phyloP scores from a whole-genome alignment of 2,329 filamentous ascomycete genomes.

The Botrytis deweyae region DNA sequence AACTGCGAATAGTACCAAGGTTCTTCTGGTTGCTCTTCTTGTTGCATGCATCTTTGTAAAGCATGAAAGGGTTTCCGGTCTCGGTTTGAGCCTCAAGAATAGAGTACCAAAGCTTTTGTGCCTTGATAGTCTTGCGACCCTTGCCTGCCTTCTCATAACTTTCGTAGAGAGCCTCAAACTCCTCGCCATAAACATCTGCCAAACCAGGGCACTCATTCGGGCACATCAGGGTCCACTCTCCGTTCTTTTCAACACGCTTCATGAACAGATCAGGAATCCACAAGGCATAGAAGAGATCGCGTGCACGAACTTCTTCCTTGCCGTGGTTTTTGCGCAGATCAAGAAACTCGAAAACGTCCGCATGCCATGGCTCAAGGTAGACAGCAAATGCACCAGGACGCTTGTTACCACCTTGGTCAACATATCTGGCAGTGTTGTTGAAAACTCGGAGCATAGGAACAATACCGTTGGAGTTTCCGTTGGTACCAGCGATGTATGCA shows the following conservation, averaged over 20 bases:
- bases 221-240: constrained; percentile 97
- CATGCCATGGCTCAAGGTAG: constrained; percentile 98
- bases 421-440: constrained; percentile 98
- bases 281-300: constrained; percentile 94
- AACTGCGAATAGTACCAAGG: constrained; percentile 95
- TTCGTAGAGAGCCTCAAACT: constrained; percentile 94
- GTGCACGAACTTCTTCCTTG: constrained; percentile 95
- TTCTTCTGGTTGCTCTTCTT: constrained; percentile 99
- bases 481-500: constrained; percentile 97
- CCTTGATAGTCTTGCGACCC: constrained; percentile 88
- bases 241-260: constrained; percentile 98
- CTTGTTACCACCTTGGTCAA: constrained; percentile 99
- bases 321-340: constrained; percentile 99
- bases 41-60: constrained; percentile 99
- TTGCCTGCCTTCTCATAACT: constrained; percentile 86
- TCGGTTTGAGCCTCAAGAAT: constrained; percentile 98
- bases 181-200: constrained; percentile 94
- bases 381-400: constrained; percentile 97
- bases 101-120: constrained; percentile 99
- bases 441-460: constrained; percentile 98
- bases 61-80: constrained; percentile 98
- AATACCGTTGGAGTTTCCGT: constrained; percentile 96
- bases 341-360: constrained; percentile 95
- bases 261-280: constrained; percentile 99
- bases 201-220: constrained; percentile 94